These are phyloP conservation scores for Phlebiopsis flavidoalba DNA, from an alignment of 768 basidiomycete genomes.

Conservation along the genomic window DNA sequence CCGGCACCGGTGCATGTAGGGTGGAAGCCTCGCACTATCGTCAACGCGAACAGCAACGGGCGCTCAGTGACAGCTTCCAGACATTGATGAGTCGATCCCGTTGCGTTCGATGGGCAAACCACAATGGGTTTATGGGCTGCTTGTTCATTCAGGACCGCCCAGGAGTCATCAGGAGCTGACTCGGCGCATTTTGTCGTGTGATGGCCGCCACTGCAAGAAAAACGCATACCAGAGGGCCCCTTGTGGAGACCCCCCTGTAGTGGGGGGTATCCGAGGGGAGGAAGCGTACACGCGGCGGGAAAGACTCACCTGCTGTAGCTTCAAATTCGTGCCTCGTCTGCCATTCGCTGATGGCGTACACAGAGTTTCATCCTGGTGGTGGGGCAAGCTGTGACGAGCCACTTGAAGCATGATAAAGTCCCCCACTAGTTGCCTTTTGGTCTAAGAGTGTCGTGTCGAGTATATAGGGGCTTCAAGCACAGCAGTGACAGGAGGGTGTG, in stretches of 20 bases:
- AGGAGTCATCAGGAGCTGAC: background rate
- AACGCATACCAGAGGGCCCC: too few relatives aligned
- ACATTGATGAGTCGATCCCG: background rate
- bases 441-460: slow-evolving; percentile 1
- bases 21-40: background rate
- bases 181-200: background rate
- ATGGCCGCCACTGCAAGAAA: too few relatives aligned
- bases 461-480: slow-evolving; percentile 21
- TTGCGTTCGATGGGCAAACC: too few relatives aligned
- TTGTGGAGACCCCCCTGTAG: too few relatives aligned
- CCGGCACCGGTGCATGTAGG: background rate
- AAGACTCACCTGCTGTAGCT: slow-evolving; percentile 75
- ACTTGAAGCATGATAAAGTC: background rate
- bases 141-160: background rate
- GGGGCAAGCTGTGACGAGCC: slow-evolving; percentile 17
- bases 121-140: background rate
- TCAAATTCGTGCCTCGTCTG: slow-evolving; percentile 89
- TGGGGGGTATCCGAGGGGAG: background rate
- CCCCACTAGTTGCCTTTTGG: background rate
- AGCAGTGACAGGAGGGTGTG: slow-evolving; percentile 19
- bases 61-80: slow-evolving; percentile 45
- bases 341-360: slow-evolving; percentile 92
- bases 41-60: background rate
- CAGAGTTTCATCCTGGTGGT: slow-evolving; percentile 69
- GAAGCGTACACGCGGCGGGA: background rate